Evolutionary conservation across 257 asterid genomes (phyloP).

Genomic region (Fraxinus americana): DNA sequence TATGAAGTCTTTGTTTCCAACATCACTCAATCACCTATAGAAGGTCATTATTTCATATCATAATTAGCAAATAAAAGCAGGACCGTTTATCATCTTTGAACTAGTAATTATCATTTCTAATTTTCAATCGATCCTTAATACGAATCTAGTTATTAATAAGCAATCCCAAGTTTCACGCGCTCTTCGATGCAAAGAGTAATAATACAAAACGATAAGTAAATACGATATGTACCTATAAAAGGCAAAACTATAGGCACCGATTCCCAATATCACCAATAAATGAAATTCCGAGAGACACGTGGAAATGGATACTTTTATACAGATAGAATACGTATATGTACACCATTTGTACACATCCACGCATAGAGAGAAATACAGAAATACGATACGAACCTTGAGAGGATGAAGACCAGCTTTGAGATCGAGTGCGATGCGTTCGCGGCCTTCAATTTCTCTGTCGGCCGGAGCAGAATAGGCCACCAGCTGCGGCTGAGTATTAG

Average conservation of each 20-base stretch:
- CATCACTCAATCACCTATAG: not conserved
- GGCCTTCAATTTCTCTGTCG: constrained; percentile 50
- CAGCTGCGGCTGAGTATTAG: constrained; percentile 14
- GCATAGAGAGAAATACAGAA: not conserved
- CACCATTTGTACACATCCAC: not conserved
- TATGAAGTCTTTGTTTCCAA: not conserved
- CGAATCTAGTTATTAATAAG: not conserved
- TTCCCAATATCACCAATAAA: not conserved
- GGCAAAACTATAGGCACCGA: not conserved
- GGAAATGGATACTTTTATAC: not conserved
- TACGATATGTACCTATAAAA: not conserved
- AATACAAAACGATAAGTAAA: not conserved
- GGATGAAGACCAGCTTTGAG: constrained; percentile 93
- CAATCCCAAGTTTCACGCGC: not conserved
- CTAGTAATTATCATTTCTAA: not conserved
- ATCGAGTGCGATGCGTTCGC: constrained; percentile 68
- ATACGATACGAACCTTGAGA: constrained; percentile 58
- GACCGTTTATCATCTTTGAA: not conserved
- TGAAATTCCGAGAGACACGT: not conserved
- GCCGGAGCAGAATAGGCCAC: not conserved
- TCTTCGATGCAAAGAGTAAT: not conserved
- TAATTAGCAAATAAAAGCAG: not conserved
- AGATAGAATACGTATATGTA: not conserved
- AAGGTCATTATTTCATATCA: not conserved
- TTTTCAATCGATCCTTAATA: not conserved